phyloP scores from a whole-genome alignment of 2,329 filamentous ascomycete genomes.

The Delphinella strobiligena region DNA sequence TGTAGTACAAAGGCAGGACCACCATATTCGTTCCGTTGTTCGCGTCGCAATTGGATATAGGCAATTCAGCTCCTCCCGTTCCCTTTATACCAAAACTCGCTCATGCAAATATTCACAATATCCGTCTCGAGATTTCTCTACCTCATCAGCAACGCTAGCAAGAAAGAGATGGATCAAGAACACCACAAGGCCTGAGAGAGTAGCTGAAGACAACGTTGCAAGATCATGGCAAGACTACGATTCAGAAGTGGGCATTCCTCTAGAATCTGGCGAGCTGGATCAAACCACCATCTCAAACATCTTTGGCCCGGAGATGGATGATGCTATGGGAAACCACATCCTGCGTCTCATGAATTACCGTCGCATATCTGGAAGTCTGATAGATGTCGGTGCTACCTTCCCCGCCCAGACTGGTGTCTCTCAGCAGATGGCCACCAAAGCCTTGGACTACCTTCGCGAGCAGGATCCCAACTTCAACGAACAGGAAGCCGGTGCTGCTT shows the following conservation, averaged over 20 bases:
- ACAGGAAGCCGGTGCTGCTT: slow-evolving; percentile 18
- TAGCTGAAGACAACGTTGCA: slow-evolving; percentile 7
- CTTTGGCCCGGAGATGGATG: slow-evolving; percentile 18
- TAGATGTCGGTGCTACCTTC: slow-evolving; percentile 22
- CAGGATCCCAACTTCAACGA: slow-evolving; percentile 23
- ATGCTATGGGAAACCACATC: slow-evolving; percentile 24
- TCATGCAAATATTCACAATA: too few species aligned
- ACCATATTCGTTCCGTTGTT: too few species aligned
- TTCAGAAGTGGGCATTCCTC: slow-evolving; percentile 23
- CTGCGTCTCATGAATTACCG: slow-evolving; percentile 25
- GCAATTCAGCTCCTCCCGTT: too few species aligned
- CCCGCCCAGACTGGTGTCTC: slow-evolving; percentile 15
- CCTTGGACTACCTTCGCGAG: slow-evolving; percentile 20
- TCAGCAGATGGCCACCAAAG: slow-evolving; percentile 17
- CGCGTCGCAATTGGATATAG: too few species aligned
- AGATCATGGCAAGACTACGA: slow-evolving; percentile 27
- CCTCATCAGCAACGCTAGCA: neutral
- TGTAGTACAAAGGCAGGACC: too few species aligned
- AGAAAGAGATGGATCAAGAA: neutral
- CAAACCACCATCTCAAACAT: slow-evolving; percentile 18
- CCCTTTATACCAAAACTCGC: too few species aligned
- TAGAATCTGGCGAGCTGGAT: slow-evolving; percentile 19
- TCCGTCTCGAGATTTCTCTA: neutral
- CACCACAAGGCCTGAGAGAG: neutral
- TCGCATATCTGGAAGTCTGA: slow-evolving; percentile 23